Evolutionary conservation across 2,329 filamentous ascomycete species (phyloP).

Genomic region (Colletotrichum chrysophilum): DNA sequence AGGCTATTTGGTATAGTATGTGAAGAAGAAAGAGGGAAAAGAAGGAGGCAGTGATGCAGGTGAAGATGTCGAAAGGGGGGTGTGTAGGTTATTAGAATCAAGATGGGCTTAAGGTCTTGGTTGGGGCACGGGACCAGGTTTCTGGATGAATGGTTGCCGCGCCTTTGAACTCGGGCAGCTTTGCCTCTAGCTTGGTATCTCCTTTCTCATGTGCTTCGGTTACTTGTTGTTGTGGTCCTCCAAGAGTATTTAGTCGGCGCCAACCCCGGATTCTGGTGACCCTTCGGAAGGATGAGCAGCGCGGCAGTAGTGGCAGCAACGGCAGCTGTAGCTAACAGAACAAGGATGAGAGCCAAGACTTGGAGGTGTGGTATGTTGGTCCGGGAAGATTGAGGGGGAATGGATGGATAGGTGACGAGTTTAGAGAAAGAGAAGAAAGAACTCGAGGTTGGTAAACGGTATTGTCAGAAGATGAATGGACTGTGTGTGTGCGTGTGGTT

Average conservation of each 20-base stretch:
- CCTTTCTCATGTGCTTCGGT: neutral
- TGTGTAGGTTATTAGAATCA: neutral
- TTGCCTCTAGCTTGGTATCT: neutral
- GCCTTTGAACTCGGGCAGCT: neutral
- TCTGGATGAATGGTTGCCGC: neutral
- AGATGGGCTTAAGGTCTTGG: neutral
- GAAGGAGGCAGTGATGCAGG: neutral
- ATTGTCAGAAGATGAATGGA: neutral
- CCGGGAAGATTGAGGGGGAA: neutral
- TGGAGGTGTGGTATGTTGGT: neutral
- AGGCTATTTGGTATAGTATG: neutral
- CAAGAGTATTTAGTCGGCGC: slow-evolving; percentile 1
- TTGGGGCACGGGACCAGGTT: neutral
- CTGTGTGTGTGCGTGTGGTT: neutral
- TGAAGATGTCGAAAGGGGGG: neutral
- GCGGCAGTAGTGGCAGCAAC: neutral
- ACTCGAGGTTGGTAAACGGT: neutral
- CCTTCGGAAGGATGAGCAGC: neutral
- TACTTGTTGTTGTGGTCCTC: neutral
- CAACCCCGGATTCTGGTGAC: slow-evolving; percentile 12
- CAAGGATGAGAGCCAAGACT: neutral
- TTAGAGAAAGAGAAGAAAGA: neutral
- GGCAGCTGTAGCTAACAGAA: neutral
- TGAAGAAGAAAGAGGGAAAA: neutral
- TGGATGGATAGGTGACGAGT: neutral